These are phyloP conservation scores for Rhypophila decipiens DNA, from an alignment of 495 filamentous ascomycete genomes.

Conservation along the genomic window DNA sequence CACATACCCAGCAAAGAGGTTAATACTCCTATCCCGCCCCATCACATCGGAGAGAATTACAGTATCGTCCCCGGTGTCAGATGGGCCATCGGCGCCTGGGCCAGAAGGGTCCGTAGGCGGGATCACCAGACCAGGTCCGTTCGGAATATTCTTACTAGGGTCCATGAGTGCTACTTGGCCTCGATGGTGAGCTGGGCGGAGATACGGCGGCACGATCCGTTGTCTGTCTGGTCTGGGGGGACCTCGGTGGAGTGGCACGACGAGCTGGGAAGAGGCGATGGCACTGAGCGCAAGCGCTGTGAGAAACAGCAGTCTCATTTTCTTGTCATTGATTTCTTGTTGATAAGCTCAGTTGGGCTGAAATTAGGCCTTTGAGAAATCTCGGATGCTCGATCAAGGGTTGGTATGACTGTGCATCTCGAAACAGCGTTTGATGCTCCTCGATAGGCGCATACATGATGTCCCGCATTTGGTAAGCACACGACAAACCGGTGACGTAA, in stretches of 20 bases:
- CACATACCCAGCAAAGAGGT: constrained; percentile 66
- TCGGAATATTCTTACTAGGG: too few relatives aligned
- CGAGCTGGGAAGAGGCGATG: constrained; percentile 19
- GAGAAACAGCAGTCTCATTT: constrained; percentile 14
- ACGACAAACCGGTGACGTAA: constrained; percentile 12
- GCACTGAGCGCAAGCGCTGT: constrained; percentile 14
- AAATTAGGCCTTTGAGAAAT: not conserved
- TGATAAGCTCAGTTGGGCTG: not conserved
- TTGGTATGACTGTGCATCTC: too few relatives aligned
- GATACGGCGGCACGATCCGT: not conserved
- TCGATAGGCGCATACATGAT: too few relatives aligned
- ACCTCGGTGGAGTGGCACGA: constrained; percentile 17
- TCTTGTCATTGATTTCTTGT: not conserved
- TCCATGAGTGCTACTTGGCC: constrained; percentile 32
- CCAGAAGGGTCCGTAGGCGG: constrained; percentile 20
- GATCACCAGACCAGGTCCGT: constrained; percentile 28
- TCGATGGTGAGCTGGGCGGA: constrained; percentile 8
- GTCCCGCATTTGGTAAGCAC: too few relatives aligned
- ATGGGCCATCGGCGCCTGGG: constrained; percentile 34
- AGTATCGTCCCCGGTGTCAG: constrained; percentile 26
- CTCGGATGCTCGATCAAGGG: too few relatives aligned
- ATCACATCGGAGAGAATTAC: constrained; percentile 80
- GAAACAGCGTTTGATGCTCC: too few relatives aligned
- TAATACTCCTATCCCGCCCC: constrained; percentile 71
- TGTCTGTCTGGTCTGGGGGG: constrained; percentile 1